phyloP scores from a whole-genome alignment of 2,329 filamentous ascomycete species.

The Rhynchosporium secalis region DNA sequence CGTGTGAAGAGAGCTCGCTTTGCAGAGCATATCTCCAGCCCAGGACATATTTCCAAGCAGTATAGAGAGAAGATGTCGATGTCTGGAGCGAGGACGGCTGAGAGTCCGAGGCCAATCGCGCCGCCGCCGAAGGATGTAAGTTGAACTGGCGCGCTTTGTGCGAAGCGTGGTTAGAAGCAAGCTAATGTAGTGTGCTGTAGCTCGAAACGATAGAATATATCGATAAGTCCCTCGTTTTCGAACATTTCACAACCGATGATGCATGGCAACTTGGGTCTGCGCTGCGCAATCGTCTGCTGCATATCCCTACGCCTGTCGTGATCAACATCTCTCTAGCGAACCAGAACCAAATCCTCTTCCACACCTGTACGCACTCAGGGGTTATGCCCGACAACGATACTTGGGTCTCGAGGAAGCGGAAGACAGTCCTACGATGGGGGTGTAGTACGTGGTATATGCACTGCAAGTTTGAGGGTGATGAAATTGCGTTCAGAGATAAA shows the following conservation, averaged over 20 bases:
- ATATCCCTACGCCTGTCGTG: constrained; percentile 55
- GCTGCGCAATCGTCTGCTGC: constrained; percentile 61
- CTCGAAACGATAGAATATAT: constrained; percentile 38
- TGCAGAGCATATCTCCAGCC: constrained; percentile 18
- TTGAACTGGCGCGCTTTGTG: not conserved
- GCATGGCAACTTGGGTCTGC: constrained; percentile 66
- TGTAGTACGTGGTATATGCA: constrained; percentile 70
- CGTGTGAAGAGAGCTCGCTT: constrained; percentile 20
- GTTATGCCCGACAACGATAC: constrained; percentile 69
- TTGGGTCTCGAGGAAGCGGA: constrained; percentile 71
- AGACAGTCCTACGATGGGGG: constrained; percentile 71
- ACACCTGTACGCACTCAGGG: constrained; percentile 65
- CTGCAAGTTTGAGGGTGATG: constrained; percentile 65
- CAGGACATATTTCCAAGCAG: constrained; percentile 15
- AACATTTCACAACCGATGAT: constrained; percentile 60
- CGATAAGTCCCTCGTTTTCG: constrained; percentile 37
- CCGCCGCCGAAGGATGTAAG: constrained; percentile 31
- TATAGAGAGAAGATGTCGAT: constrained; percentile 12
- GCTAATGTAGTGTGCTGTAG: constrained; percentile 26
- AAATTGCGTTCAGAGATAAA: constrained; percentile 63
- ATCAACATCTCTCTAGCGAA: constrained; percentile 66
- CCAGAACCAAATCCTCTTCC: constrained; percentile 65
- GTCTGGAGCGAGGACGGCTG: constrained; percentile 14
- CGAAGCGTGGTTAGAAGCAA: constrained; percentile 1
- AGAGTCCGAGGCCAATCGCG: constrained; percentile 25